These are phyloP conservation scores for Nematocida ironsii DNA, from an alignment of 371 early-diverging fungal species.

Conservation along the genomic window DNA sequence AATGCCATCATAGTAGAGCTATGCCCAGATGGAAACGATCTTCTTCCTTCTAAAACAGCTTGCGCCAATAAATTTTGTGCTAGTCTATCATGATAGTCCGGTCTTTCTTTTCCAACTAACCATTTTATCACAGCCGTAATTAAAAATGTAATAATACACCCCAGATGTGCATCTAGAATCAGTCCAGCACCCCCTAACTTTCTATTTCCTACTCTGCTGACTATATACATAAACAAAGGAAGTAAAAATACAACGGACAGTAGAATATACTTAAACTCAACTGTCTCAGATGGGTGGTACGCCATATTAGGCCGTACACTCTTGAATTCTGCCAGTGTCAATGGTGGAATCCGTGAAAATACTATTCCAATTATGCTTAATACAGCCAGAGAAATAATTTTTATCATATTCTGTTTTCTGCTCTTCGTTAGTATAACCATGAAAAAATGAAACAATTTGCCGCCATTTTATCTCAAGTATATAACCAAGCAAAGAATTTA, in stretches of 20 bases:
- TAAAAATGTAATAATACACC: neutral
- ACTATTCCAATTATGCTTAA: neutral
- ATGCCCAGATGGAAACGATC: slow-evolving; percentile 56
- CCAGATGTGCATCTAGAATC: neutral
- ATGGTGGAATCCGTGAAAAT: neutral
- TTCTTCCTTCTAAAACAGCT: slow-evolving; percentile 15
- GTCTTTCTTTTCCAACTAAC: slow-evolving; percentile 38
- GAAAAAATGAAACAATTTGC: slow-evolving; percentile 37
- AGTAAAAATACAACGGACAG: neutral
- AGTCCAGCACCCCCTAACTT: neutral
- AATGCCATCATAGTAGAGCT: slow-evolving; percentile 5
- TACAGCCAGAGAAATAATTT: neutral
- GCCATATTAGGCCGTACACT: neutral
- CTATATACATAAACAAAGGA: neutral
- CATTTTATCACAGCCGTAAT: slow-evolving; percentile 19
- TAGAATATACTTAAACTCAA: neutral
- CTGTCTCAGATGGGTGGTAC: neutral
- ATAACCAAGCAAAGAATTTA: slow-evolving; percentile 30
- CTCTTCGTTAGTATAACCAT: neutral
- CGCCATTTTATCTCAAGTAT: slow-evolving; percentile 26
- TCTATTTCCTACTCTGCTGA: neutral
- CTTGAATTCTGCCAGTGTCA: neutral
- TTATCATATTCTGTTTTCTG: neutral
- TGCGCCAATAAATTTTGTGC: neutral
- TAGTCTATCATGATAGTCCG: slow-evolving; percentile 35